Base-by-base conservation (phyloP, 129 eudicot genomes). In the Gnaphalium uliginosum region DNA sequence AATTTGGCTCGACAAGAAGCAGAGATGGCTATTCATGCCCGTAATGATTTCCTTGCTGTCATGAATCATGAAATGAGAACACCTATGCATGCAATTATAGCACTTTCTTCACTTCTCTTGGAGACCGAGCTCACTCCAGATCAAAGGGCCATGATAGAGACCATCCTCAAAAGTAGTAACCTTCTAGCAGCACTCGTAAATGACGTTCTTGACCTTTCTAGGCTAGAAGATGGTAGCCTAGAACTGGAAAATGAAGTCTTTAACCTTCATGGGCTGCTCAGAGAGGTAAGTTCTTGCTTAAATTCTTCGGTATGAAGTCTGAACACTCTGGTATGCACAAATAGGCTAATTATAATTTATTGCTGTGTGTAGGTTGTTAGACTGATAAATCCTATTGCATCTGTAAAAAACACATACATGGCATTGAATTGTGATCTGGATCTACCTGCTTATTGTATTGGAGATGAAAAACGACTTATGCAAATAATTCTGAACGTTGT, bases 11-110 rank as follows among this genome's bases (percentile, higher is more conserved):
- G 88, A 48, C 84, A 86, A 74, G 93, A 86, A 74, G 88, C 90
- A 21, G 90, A 88, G 87, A 75, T 83, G 88, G 93, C 93, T 50
- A 81, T 88, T 71, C 88, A 86, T 79, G 90, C 90, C 68, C 88
- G 86, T 19, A 86, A 88, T 8, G 88, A 85, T 83, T 88, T 83
- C 66, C 85, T 83, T 41, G 85, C 86, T 37, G 93, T 83, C 56
- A 85, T 88, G 88, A 83, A 83, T 72, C 88, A 88, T 75, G 88
- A 88, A 54, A 88, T 88, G 93, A 81, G 86, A 79, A 88, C 88
- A 26, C 93, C 90, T 17, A 81, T 85, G 93, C 88, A 86, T 76
- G 90, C 88, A 67, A 70, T 86, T 33, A 83, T 86, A 33, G 72
- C 85, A 24, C 61, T 88, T 13, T 88, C 88, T 54, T 86, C 93